Percentiles rank a stretch among this genome's conserved stretches.
These are phyloP conservation scores for Alternaria rosae DNA, from an alignment of 2,329 filamentous ascomycete genomes.

Conservation along the genomic window DNA sequence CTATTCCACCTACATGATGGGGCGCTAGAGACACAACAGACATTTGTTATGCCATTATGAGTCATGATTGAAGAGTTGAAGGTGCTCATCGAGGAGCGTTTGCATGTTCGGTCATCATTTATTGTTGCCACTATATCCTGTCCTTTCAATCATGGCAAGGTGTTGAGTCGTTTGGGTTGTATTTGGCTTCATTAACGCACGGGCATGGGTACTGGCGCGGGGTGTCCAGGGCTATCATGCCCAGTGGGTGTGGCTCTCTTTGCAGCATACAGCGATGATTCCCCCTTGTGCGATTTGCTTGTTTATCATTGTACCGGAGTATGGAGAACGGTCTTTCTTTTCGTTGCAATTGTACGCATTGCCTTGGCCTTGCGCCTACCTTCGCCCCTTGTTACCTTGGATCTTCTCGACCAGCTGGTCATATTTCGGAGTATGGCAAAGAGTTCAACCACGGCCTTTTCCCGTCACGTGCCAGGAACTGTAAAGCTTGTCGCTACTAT, in stretches of 20 bases:
- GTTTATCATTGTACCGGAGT: slow-evolving; percentile 40
- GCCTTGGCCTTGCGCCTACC: slow-evolving; percentile 4
- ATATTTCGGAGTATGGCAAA: slow-evolving; percentile 14
- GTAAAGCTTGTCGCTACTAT: not conserved
- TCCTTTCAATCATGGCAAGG: slow-evolving; percentile 54
- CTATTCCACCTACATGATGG: slow-evolving; percentile 52
- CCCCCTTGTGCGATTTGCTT: slow-evolving; percentile 52
- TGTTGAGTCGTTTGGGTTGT: slow-evolving; percentile 46
- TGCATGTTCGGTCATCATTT: slow-evolving; percentile 41
- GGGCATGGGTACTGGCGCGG: slow-evolving; percentile 52
- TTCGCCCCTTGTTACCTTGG: not conserved
- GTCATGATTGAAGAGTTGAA: slow-evolving; percentile 46
- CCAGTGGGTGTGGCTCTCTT: slow-evolving; percentile 48
- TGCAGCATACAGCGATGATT: slow-evolving; percentile 55
- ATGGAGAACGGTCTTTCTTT: slow-evolving; percentile 21
- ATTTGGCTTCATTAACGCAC: slow-evolving; percentile 44
- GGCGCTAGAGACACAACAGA: slow-evolving; percentile 35
- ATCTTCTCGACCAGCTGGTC: slow-evolving; percentile 6
- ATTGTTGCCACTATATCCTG: slow-evolving; percentile 50
- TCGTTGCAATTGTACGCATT: slow-evolving; percentile 14
- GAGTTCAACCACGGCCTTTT: not conserved
- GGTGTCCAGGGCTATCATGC: slow-evolving; percentile 43
- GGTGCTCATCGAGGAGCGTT: slow-evolving; percentile 39
- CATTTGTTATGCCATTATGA: slow-evolving; percentile 41
- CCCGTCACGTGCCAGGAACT: not conserved